Evolutionary conservation across 257 asterid genomes (phyloP), one percentile per base, ranked within the genome.

Genomic region (Ballota nigra): DNA sequence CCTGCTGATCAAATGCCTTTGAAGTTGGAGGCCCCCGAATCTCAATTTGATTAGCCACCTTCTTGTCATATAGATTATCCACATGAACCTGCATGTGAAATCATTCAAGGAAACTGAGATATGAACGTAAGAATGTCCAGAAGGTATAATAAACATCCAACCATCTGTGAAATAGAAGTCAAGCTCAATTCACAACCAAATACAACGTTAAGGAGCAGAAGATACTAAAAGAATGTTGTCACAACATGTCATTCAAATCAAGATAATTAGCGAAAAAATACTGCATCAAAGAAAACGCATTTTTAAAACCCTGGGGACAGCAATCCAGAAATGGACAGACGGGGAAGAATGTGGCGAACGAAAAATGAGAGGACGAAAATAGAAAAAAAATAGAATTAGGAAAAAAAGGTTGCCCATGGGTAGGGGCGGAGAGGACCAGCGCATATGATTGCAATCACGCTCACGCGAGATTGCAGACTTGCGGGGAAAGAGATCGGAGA

Each of bases 11-110:
- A 81, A 86, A 94, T 53, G 97, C 96, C 81, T 91, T 91, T 3
- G 89, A 86, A 71, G 84, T 86, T 62, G 97, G 99, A 77, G 99
- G 99, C 71, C 97, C 99, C 56, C 99, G 92, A 69, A 88, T 82
- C 87, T 91, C 99, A 78, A 87, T 79, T 83, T 88, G 83, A 78
- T 82, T 85, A 78, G 89, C 88, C 68, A 67, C 86, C n/a, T 94
- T 97, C 90, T 85, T 91, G 57, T 83, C 76, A 71, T 77, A 78
- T 60, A 94, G 79, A 56, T 84, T 79, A 66, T 84, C 80, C n/a
- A 94, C 85, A 43, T 41, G 80, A 78, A 86, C 89, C 97, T 94
- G 88, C 83, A 74, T 60, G 68, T 34, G 49, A 63, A 75, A 43
- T 62, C 36, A 69, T 55, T 69, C 51, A 31, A 82, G 77, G 56